Evolutionary conservation across 257 asterid genomes (phyloP).

Genomic region (Solanum tarapatanum): DNA sequence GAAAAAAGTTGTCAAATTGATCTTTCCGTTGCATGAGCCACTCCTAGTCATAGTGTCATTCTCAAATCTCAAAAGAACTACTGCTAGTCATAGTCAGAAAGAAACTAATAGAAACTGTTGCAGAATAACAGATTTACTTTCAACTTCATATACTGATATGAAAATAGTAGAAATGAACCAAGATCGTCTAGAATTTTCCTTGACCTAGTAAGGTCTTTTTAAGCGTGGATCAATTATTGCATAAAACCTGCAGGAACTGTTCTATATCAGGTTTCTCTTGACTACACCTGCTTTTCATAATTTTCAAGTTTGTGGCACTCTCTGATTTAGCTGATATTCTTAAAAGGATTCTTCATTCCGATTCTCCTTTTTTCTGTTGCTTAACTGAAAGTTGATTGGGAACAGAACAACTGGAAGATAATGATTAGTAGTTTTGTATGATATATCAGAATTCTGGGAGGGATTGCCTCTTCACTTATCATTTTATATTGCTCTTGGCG

Average conservation of each 20-base stretch:
- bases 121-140: neutral
- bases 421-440: neutral
- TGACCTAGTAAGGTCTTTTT: neutral
- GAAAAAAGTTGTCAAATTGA: neutral
- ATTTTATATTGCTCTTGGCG: neutral
- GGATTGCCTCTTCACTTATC: neutral
- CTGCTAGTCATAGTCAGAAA: neutral
- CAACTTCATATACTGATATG: neutral
- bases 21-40: neutral
- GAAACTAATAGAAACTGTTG: neutral
- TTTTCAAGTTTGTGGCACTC: neutral
- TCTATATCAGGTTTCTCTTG: neutral
- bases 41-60: neutral
- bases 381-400: neutral
- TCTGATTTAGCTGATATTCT: neutral
- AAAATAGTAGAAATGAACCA: neutral
- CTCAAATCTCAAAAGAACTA: neutral
- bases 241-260: neutral
- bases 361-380: neutral
- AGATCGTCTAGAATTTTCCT: neutral
- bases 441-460: neutral
- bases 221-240: neutral
- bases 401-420: neutral
- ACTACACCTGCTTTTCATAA: neutral
- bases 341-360: neutral